These are phyloP conservation scores for Holtermannia corniformis DNA, from an alignment of 768 basidiomycete genomes.

Conservation along the genomic window DNA sequence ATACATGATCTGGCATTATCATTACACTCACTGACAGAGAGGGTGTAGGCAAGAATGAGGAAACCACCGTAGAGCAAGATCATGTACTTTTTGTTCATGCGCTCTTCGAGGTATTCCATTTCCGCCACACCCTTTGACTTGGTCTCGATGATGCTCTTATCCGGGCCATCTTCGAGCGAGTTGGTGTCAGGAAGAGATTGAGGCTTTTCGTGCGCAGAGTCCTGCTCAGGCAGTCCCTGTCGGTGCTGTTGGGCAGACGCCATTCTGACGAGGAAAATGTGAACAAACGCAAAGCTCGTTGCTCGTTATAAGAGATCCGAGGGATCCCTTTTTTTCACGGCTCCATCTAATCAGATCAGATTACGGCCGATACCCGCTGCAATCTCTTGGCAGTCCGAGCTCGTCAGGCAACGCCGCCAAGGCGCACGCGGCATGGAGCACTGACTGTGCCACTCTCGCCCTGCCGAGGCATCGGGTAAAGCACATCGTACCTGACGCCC, in stretches of 20 bases:
- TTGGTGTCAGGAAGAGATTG: not conserved
- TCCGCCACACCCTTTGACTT: slow-evolving; percentile 31
- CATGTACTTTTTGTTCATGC: slow-evolving; percentile 21
- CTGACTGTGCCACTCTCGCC: no score
- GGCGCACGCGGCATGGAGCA: no score
- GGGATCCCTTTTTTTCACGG: no score
- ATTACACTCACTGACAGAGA: slow-evolving; percentile 27
- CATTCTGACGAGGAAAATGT: no score
- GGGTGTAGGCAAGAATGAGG: slow-evolving; percentile 30
- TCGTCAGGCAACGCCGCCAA: no score
- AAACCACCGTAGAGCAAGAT: slow-evolving; percentile 29
- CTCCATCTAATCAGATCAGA: not conserved
- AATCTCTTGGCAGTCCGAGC: no score
- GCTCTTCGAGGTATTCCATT: slow-evolving; percentile 29
- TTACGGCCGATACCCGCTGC: no score
- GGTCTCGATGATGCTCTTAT: slow-evolving; percentile 6
- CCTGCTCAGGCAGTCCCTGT: not conserved
- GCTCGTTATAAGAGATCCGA: no score
- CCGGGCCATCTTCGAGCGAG: not conserved
- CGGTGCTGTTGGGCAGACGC: no score
- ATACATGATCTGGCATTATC: not conserved
- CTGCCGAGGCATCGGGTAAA: no score
- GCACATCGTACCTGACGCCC: no score
- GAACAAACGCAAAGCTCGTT: no score
- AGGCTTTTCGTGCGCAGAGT: not conserved